Base-by-base conservation (phyloP, 305 asterid species). In the Lippia alba region DNA sequence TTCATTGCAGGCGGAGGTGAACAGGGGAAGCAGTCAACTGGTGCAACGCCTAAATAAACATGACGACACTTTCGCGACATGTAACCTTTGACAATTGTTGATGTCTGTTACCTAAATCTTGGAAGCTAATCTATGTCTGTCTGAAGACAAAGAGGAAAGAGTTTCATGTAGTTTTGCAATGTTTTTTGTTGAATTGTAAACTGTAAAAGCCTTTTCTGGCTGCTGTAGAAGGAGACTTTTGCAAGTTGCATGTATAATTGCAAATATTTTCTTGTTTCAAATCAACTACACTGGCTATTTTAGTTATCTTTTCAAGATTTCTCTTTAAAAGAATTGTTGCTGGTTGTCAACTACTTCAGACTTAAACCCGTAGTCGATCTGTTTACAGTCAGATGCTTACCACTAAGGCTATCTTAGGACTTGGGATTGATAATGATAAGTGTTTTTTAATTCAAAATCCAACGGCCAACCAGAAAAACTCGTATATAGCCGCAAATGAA, bases 1-100 rank as follows among this genome's bases (percentile, higher is more conserved):
- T 3, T 41, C 7, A 18, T 75, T 81, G 82, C 87, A 85, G 96
- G 85, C 71, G 90, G 86, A 54, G 72, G 54, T 40, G 85, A 87
- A 80, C 87, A 79, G 75, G 84, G 79, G 34, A 84, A 82, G 70
- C 59, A 61, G 18, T 58, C 78, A 0, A 61, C 46, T 16, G 70
- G 67, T 12, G 64, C 66, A 19, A 45, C 18, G 0, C 46, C n/a
- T 63, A 68, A 70, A 73, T 70, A 73, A 67, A 72, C 3, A 8
- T 61, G 18, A 12, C 14, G 58, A 55, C 70, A 8, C 16, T 18
- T 20, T 20, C n/a, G n/a, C 30, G 6, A 45, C 49, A 10, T 10
- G 67, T 19, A 62, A 54, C 60, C 17, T 41, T 9, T 8, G 41
- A 54, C 36, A 40, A 51, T 20, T 18, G 64, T 56, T 65, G 32